Evolutionary conservation across 257 asterid species (phyloP).

Genomic region (Petunia secreta): DNA sequence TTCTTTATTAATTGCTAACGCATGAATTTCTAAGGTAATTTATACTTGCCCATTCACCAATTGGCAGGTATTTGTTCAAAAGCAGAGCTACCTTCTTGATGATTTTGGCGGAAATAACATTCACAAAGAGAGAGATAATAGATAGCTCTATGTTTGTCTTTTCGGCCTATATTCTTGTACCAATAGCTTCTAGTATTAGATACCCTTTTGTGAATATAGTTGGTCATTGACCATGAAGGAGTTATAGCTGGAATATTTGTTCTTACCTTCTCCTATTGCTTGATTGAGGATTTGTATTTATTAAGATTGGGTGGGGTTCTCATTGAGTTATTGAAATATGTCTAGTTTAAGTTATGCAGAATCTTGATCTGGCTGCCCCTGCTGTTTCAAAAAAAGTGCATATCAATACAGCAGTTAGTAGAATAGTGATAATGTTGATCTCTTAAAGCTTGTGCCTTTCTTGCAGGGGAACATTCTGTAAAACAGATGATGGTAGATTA

Average conservation of each 20-base stretch:
- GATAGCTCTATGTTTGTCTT: slow-evolving; percentile 11
- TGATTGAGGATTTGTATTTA: slow-evolving; percentile 13
- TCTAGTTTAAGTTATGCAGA: not conserved
- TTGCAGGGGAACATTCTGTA: no score
- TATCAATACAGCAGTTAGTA: no score
- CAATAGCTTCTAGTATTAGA: slow-evolving; percentile 21
- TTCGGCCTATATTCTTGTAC: slow-evolving; percentile 23
- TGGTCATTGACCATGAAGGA: not conserved
- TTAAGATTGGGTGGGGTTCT: not conserved
- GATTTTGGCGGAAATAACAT: slow-evolving; percentile 28
- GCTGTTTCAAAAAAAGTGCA: no score
- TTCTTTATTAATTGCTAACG: slow-evolving; percentile 23
- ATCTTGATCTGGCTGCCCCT: no score
- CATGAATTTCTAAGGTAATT: slow-evolving; percentile 34
- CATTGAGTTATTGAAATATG: slow-evolving; percentile 6
- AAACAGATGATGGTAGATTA: no score
- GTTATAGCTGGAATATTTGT: slow-evolving; percentile 17
- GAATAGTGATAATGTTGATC: no score
- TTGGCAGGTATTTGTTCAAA: not conserved
- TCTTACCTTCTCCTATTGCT: not conserved
- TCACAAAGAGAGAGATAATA: slow-evolving; percentile 33
- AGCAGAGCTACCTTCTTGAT: slow-evolving; percentile 4
- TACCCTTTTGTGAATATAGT: slow-evolving; percentile 25
- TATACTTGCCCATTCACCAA: not conserved
- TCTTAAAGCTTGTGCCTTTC: no score